phyloP scores from a whole-genome alignment of 2,329 filamentous ascomycete genomes.

The Hortaea werneckii region DNA sequence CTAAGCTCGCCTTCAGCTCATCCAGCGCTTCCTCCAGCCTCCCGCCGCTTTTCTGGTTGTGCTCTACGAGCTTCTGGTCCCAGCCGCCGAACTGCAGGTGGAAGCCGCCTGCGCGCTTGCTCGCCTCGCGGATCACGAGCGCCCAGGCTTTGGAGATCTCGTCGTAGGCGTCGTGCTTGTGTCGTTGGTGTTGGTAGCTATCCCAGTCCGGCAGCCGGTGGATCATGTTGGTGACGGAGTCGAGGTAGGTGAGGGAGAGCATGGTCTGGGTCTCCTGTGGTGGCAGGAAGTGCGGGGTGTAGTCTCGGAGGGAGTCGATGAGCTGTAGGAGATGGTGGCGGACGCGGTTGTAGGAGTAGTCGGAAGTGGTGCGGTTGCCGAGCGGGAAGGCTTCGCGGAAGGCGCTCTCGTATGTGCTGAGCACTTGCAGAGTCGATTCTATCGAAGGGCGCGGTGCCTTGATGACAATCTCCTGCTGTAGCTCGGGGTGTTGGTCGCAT shows the following conservation, averaged over 20 bases:
- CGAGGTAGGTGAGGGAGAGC: constrained; percentile 74
- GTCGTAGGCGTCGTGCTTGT: constrained; percentile 93
- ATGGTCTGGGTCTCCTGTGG: constrained; percentile 79
- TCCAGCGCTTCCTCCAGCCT: constrained; percentile 71
- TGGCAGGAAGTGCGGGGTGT: constrained; percentile 89
- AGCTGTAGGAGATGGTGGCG: constrained; percentile 69
- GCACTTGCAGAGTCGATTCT: constrained; percentile 65
- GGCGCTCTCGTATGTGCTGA: constrained; percentile 69
- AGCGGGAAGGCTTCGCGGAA: constrained; percentile 74
- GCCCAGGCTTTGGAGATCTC: constrained; percentile 93
- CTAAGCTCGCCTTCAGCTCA: constrained; percentile 62
- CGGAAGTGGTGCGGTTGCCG: constrained; percentile 71
- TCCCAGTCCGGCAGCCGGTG: constrained; percentile 88
- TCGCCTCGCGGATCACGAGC: constrained; percentile 78
- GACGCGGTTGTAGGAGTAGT: constrained; percentile 92
- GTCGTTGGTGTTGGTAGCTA: constrained; percentile 74
- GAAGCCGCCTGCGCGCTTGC: constrained; percentile 84
- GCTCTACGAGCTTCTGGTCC: constrained; percentile 78
- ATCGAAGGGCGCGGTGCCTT: constrained; percentile 83
- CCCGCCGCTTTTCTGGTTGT: constrained; percentile 78
- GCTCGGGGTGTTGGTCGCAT: constrained; percentile 78
- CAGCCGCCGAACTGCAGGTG: constrained; percentile 81
- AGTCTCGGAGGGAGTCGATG: constrained; percentile 83
- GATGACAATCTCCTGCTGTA: constrained; percentile 73
- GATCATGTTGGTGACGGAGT: constrained; percentile 81